Evolutionary conservation across 768 basidiomycete genomes (phyloP), one percentile per base, ranked within the genome.

Genomic region (Boletus rufocinnamomeus): DNA sequence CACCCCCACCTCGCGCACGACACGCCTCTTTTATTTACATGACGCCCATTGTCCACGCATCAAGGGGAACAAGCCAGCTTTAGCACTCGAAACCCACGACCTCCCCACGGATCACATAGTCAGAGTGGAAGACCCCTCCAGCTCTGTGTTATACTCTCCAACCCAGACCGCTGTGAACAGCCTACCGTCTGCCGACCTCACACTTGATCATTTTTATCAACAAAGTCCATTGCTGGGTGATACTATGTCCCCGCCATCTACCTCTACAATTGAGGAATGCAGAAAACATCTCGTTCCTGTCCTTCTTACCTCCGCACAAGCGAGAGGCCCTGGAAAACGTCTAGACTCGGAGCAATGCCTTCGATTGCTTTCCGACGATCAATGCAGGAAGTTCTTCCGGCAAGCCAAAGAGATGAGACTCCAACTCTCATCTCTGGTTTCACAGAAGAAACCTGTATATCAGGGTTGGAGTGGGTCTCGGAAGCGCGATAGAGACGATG

Each of bases 361-460:
- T 44, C 49, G n/a, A 32, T 54, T 73, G 53, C 68, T 72, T 44
- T 67, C 71, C 27, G 72, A 74, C 30, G 65, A 70, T 58, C 58
- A 41, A 25, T 72, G 71, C 60, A 52, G 13, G 37, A 13, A 19
- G 17, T 60, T 72, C 11, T 37, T 74, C 21, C 54, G 54, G 41
- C 52, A 64, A 45, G 64, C 71, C 34, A 65, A 63, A 28, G 59
- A 72, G 28, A 74, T 67, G 68, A 65, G 50, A 40, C 56, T 2
- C 25, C 71, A 72, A 50, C 45, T 70, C 41, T 46, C 62, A 11
- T 62, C 61, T 37, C 55, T 62, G 1, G 41, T 43, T 2, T 48
- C 59, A 25, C 57, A 47, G 30, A 56, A 50, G 45, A 46, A 54
- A 34, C 50, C 61, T 14, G 28, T 41, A 14, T 4, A 57, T 55